A percentile compares a stretch with the other conserved stretches of the same genome.
Evolutionary conservation across 2,329 filamentous ascomycete species (phyloP).

Genomic region (Stachybotrys elegans): DNA sequence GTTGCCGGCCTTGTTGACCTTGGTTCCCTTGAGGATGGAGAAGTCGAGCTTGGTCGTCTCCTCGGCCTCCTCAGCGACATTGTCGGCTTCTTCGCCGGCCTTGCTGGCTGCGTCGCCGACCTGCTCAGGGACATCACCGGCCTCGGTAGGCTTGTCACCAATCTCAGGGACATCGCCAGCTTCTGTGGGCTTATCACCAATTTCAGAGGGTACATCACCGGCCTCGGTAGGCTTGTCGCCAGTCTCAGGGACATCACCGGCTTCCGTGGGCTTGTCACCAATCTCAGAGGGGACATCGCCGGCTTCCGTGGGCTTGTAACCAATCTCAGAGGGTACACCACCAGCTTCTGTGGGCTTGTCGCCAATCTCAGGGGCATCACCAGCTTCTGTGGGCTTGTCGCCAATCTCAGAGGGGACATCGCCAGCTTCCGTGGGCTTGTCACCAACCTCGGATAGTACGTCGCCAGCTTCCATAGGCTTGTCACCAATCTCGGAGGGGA

Average conservation of each 20-base stretch:
- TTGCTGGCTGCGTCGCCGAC: conserved; percentile 7
- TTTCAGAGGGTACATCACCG: conserved; percentile 1
- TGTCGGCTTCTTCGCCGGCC: conserved; percentile 8
- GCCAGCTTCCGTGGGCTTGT: conserved; percentile 14
- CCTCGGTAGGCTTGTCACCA: conserved; percentile 10
- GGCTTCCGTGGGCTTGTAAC: conserved; percentile 9
- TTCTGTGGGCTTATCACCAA: neutral
- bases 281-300: too few relatives aligned
- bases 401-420: too few relatives aligned
- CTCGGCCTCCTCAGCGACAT: conserved; percentile 11
- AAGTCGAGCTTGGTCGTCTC: conserved; percentile 37
- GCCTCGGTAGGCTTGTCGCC: conserved; percentile 6
- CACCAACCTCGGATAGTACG: conserved; percentile 10
- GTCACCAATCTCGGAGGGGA: conserved; percentile 8
- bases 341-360: neutral
- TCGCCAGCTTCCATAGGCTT: conserved; percentile 1
- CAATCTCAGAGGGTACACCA: neutral
- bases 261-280: conserved; percentile 1
- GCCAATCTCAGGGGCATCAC: conserved; percentile 2
- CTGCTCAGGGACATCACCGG: conserved; percentile 3
- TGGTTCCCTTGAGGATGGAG: conserved; percentile 45
- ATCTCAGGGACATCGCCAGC: neutral
- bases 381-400: conserved; percentile 9
- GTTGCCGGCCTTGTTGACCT: conserved; percentile 56
- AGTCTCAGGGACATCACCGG: conserved; percentile 3